Conservation (phyloP, 2,329 filamentous ascomycete species). For the Phaeosphaeriaceae sp. region DNA sequence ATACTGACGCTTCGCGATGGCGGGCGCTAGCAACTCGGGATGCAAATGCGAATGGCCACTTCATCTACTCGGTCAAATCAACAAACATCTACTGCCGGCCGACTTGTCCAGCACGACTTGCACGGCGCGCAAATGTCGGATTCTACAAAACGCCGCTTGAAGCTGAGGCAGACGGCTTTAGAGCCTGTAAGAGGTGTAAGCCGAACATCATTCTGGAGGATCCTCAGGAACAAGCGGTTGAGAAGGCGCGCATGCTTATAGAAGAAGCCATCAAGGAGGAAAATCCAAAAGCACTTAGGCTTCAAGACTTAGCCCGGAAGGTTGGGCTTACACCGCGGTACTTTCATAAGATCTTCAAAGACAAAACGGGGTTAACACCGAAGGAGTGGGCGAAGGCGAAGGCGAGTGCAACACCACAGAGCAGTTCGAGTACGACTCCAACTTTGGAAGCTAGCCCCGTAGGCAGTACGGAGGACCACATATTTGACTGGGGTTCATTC, state of each 20-base stretch:
- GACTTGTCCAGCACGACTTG: constrained; percentile 66
- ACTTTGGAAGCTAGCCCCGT: constrained; percentile 1
- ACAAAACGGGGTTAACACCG: constrained; percentile 60
- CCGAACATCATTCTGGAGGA: constrained; percentile 51
- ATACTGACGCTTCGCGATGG: constrained; percentile 44
- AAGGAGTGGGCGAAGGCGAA: constrained; percentile 48
- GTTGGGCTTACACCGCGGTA: constrained; percentile 64
- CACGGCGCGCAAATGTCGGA: constrained; percentile 61
- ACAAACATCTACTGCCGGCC: constrained; percentile 67
- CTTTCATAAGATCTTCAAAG: constrained; percentile 66
- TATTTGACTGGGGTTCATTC: constrained; percentile 27
- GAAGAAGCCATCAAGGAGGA: constrained; percentile 28
- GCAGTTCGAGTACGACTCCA: constrained; percentile 8
- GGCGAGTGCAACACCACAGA: constrained; percentile 10
- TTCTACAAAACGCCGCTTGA: constrained; percentile 58
- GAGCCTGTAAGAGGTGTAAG: constrained; percentile 65
- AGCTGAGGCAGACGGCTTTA: constrained; percentile 59
- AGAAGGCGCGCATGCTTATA: constrained; percentile 44
- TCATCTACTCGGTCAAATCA: constrained; percentile 64
- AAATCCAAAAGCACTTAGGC: constrained; percentile 34
- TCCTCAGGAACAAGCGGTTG: constrained; percentile 54
- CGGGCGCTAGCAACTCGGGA: constrained; percentile 55
- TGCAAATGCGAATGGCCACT: constrained; percentile 51
- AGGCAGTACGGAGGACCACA: constrained; percentile 6
- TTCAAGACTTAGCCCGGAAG: constrained; percentile 58